Evolutionary conservation across 495 filamentous ascomycete genomes (phyloP).

Genomic region (Tuber melanosporum): DNA sequence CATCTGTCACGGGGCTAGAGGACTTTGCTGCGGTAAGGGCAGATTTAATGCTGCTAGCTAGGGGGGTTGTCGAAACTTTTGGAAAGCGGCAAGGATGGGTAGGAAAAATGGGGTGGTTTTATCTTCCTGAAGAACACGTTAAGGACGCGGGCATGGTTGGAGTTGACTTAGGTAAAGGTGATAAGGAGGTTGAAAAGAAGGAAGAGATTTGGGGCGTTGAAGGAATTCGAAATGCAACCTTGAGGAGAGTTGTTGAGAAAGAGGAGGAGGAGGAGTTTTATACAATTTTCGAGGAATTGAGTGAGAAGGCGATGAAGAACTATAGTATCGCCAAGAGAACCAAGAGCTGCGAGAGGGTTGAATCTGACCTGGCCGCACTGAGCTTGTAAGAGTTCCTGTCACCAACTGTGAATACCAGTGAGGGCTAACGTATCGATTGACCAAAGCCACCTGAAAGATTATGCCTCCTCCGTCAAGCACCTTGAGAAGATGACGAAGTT

Average conservation of each 20-base stretch:
- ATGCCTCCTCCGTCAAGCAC: constrained; percentile 64
- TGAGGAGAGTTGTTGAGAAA: constrained; percentile 16
- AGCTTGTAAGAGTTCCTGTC: constrained; percentile 55
- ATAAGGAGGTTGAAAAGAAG: constrained; percentile 20
- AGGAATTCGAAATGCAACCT: constrained; percentile 34
- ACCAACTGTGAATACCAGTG: constrained; percentile 7
- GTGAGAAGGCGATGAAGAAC: constrained; percentile 48
- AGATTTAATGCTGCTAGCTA: constrained; percentile 70
- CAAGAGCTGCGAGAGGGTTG: constrained; percentile 66
- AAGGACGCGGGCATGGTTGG: constrained; percentile 52
- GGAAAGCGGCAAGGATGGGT: constrained; percentile 69
- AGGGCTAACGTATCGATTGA: constrained; percentile 8
- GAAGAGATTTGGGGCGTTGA: constrained; percentile 38
- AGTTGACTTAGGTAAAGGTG: constrained; percentile 47
- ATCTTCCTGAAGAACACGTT: constrained; percentile 53
- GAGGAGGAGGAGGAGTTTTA: constrained; percentile 45
- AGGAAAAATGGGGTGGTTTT: constrained; percentile 59
- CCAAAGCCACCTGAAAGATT: constrained; percentile 58
- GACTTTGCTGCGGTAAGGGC: constrained; percentile 77
- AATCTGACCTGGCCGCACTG: constrained; percentile 79
- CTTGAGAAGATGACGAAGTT: constrained; percentile 76
- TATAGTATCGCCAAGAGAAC: constrained; percentile 67
- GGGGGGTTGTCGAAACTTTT: constrained; percentile 68
- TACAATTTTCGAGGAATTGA: constrained; percentile 57
- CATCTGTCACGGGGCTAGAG: constrained; percentile 59